A percentile compares a stretch with the other conserved stretches of the same genome.
phyloP scores from a whole-genome alignment of 768 basidiomycete genomes.

The Artomyces pyxidatus region DNA sequence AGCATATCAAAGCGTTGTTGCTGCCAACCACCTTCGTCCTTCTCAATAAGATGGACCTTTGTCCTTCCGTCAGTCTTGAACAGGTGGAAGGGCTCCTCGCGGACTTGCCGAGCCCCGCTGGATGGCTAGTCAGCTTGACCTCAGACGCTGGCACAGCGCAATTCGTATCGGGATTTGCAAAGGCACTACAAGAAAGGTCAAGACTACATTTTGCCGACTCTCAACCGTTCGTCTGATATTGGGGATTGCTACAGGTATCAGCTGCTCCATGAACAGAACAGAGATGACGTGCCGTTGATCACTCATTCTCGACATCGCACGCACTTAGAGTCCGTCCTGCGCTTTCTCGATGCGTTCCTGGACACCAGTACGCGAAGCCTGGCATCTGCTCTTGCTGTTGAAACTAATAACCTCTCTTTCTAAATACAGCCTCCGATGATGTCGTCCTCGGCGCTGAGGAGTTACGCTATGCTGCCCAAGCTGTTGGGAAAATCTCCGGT shows the following conservation, averaged over 20 bases:
- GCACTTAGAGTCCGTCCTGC: slow-evolving; percentile 60
- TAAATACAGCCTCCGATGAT: slow-evolving; percentile 46
- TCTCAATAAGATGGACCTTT: slow-evolving; percentile 72
- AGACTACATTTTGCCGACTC: slow-evolving; percentile 1
- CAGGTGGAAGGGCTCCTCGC: background rate
- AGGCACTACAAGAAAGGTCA: slow-evolving; percentile 42
- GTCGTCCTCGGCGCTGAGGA: slow-evolving; percentile 83
- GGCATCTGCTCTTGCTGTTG: background rate
- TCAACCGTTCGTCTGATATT: background rate
- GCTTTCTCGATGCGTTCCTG: slow-evolving; percentile 57
- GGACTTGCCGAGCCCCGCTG: background rate
- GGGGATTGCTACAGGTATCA: slow-evolving; percentile 5
- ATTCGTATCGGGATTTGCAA: slow-evolving; percentile 55
- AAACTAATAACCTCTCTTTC: slow-evolving; percentile 1
- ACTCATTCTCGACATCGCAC: slow-evolving; percentile 75
- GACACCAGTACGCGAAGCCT: slow-evolving; percentile 28
- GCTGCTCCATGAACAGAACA: slow-evolving; percentile 15
- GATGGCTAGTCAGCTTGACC: slow-evolving; percentile 58
- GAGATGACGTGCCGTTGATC: slow-evolving; percentile 48
- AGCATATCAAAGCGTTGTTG: slow-evolving; percentile 41
- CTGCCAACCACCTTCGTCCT: slow-evolving; percentile 56
- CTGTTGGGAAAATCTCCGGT: slow-evolving; percentile 79
- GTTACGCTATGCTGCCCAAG: slow-evolving; percentile 74
- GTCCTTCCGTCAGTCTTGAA: slow-evolving; percentile 13
- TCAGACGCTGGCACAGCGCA: slow-evolving; percentile 46